Base-by-base conservation (phyloP, 2,329 filamentous ascomycete genomes). In the Acephala macrosclerotiorum region DNA sequence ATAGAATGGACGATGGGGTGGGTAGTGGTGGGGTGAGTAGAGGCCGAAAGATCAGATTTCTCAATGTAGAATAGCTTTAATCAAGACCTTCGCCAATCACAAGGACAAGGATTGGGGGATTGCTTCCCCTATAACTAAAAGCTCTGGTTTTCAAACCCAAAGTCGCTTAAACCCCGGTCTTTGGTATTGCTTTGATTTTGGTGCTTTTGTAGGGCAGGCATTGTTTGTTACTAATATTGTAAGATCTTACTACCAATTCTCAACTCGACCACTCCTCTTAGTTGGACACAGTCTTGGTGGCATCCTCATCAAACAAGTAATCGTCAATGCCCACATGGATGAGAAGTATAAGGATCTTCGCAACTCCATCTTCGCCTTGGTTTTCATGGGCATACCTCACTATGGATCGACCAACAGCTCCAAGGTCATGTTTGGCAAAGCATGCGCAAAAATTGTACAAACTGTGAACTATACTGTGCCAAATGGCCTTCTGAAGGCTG, bases 201-300 rank as follows among this genome's bases (percentile, higher is more conserved):
- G n/a, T n/a, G n/a, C n/a, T n/a, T n/a, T n/a, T n/a, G n/a, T 14
- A 38, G 36, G 7, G 36, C 7, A 38, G 36, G 14, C 36, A 38
- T 38, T 38, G 7, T 38, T 38, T 38, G 36, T 8, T 38, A 14
- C 36, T 38, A 38, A 38, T 38, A 14, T 38, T 38, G n/a, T n/a
- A n/a, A n/a, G n/a, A n/a, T 42, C 9, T 42, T n/a, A 14, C n/a
- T 8, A 42, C 40, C 40, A 49, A 7, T 49, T 4, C 16, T 14
- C 45, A 25, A 26, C n/a, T 4, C 61, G 55, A 11, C 61, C 53
- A 20, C 49, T 65, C 3, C 29, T 65, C 18, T 25, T 71, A 16
- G 64, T 73, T 18, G 66, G 69, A 40, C 70, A 73, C 33, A 71
- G 71, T 56, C 63, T 73, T 9, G 70, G 70, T 26, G 70, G 71